A percentile compares a stretch with the other conserved stretches of the same genome.
phyloP scores from a whole-genome alignment of 805 yeast genomes.

The Tetrapisispora iriomotensis region DNA sequence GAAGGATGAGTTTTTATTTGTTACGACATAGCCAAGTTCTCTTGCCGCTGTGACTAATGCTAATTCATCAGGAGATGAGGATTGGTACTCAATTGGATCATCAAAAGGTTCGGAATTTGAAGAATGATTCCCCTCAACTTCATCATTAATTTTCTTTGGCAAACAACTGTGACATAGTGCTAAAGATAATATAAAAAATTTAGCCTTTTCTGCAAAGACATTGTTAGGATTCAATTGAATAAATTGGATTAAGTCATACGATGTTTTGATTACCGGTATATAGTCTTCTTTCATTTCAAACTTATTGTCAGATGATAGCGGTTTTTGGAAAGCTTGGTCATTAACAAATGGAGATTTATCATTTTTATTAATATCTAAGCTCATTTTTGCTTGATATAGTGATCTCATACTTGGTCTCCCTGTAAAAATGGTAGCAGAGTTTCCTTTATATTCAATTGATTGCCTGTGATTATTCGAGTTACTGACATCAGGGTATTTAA shows the following conservation, averaged over 20 bases:
- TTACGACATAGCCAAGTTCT: constrained; percentile 85
- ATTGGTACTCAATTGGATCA: constrained; percentile 66
- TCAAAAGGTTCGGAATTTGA: constrained; percentile 11
- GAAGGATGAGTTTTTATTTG: constrained; percentile 50
- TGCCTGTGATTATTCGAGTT: constrained; percentile 11
- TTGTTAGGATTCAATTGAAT: constrained; percentile 65
- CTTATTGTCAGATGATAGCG: too few species aligned
- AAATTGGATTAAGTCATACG: constrained; percentile 58
- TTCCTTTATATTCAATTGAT: constrained; percentile 35
- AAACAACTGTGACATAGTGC: constrained; percentile 87
- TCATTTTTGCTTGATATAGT: constrained; percentile 19
- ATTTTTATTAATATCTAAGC: background rate
- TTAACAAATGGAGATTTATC: background rate
- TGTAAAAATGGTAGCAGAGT: constrained; percentile 32
- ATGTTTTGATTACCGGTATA: constrained; percentile 33
- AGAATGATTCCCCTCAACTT: constrained; percentile 2
- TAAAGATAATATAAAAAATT: constrained; percentile 67
- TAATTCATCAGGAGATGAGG: constrained; percentile 93
- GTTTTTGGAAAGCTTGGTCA: too few species aligned
- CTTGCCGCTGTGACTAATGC: constrained; percentile 92
- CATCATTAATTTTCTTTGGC: constrained; percentile 42
- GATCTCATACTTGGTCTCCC: constrained; percentile 56
- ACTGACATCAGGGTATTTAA: too few species aligned
- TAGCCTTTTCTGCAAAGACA: constrained; percentile 59
- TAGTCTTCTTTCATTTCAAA: background rate